These are phyloP conservation scores for Draba incana DNA, from an alignment of 345 rosid genomes.

Conservation along the genomic window DNA sequence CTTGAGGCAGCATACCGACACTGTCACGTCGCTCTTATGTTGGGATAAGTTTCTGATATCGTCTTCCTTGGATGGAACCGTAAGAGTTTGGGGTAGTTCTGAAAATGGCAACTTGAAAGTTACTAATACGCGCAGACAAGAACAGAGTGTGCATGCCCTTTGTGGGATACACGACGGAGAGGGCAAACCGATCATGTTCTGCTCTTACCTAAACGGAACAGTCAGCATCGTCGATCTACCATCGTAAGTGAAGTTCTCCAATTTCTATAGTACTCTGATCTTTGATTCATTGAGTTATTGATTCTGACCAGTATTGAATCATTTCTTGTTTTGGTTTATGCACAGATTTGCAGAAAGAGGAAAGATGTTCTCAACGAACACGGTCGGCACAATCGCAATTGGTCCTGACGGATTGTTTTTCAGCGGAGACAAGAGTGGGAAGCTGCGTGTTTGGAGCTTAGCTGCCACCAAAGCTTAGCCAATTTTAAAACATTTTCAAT, in stretches of 20 bases:
- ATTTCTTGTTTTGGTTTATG: background rate
- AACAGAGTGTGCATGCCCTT: constrained; percentile 49
- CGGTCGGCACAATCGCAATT: constrained; percentile 40
- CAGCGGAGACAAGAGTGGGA: constrained; percentile 57
- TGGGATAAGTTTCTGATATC: constrained; percentile 61
- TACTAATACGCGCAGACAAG: constrained; percentile 37
- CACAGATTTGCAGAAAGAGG: constrained; percentile 50
- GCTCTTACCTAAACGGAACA: constrained; percentile 47
- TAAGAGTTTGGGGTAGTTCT: constrained; percentile 54
- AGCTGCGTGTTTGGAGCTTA: constrained; percentile 39
- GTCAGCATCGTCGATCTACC: constrained; percentile 52
- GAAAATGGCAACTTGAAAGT: constrained; percentile 43
- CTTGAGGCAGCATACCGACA: constrained; percentile 50
- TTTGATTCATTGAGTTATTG: background rate
- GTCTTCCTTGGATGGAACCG: constrained; percentile 57
- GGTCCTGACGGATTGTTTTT: constrained; percentile 55
- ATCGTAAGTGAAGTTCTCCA: constrained; percentile 43
- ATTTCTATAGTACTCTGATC: background rate
- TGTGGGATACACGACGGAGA: constrained; percentile 47
- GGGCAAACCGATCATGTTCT: constrained; percentile 51
- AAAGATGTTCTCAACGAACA: constrained; percentile 47
- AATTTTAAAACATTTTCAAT: background rate
- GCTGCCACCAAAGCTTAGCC: constrained; percentile 26
- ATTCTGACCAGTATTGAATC: too few species aligned
- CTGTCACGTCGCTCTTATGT: constrained; percentile 61